Evolutionary conservation across 1,284 basidiomycete genomes (phyloP).

Genomic region (Malassezia yamatoensis): DNA sequence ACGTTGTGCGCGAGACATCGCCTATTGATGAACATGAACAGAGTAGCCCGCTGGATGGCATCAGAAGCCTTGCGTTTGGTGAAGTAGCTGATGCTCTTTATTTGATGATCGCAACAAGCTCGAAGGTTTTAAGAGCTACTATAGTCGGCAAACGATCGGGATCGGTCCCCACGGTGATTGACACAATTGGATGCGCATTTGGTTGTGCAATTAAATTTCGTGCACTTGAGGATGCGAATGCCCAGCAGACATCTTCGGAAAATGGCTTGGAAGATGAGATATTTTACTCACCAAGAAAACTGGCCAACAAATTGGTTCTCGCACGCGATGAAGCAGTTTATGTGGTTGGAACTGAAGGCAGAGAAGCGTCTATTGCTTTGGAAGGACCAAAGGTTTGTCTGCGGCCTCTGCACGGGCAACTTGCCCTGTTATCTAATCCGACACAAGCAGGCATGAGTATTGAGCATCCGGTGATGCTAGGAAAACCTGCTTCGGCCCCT

Average conservation of each 20-base stretch:
- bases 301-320: conserved; percentile 55
- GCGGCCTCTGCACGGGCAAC: conserved; percentile 26
- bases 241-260: not conserved
- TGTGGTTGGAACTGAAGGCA: conserved; percentile 68
- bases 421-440: conserved; percentile 74
- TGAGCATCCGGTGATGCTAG: conserved; percentile 4
- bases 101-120: conserved; percentile 79
- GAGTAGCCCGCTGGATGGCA: conserved; percentile 58
- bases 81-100: conserved; percentile 22
- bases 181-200: conserved; percentile 73
- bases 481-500: not conserved
- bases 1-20: conserved; percentile 26
- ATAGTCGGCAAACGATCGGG: conserved; percentile 65
- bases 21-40: conserved; percentile 23
- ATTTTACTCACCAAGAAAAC: not conserved
- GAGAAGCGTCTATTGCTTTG: conserved; percentile 69
- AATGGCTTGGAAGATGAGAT: not conserved
- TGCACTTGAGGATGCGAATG: conserved; percentile 1
- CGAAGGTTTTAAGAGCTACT: conserved; percentile 66
- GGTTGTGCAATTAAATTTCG: conserved; percentile 60
- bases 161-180: conserved; percentile 59
- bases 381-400: conserved; percentile 40
- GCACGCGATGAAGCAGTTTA: conserved; percentile 89
- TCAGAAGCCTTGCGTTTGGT: conserved; percentile 76
- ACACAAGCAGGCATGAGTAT: conserved; percentile 10